Conservation (phyloP, 345 rosid genomes). For the Pistacia vera region DNA sequence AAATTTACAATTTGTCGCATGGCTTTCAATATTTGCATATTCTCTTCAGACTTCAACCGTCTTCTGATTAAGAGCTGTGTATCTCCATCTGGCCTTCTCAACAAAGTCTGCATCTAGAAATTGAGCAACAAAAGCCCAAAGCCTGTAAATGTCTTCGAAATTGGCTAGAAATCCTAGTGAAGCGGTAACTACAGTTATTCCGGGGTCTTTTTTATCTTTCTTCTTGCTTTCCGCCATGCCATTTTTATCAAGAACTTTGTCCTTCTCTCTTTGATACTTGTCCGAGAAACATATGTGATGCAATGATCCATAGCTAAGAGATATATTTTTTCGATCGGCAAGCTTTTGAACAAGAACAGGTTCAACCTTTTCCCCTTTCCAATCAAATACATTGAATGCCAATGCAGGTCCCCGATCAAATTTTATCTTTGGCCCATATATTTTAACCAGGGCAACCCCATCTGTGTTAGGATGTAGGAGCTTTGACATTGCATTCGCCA, state of each 20-base stretch:
- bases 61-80: conserved; percentile 67
- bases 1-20: neutral
- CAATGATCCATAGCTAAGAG: conserved; percentile 69
- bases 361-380: conserved; percentile 80
- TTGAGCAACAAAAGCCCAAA: conserved; percentile 85
- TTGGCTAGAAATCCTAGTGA: conserved; percentile 82
- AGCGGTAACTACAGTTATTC: conserved; percentile 67
- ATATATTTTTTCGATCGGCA: conserved; percentile 72
- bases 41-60: conserved; percentile 53
- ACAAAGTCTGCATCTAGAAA: conserved; percentile 91
- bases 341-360: conserved; percentile 87
- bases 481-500: conserved; percentile 75
- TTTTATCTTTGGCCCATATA: conserved; percentile 83
- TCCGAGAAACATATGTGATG: conserved; percentile 66
- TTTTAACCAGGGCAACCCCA: conserved; percentile 54
- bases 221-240: conserved; percentile 26
- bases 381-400: conserved; percentile 81
- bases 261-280: conserved; percentile 56
- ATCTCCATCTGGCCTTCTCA: conserved; percentile 81
- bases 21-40: conserved; percentile 4
- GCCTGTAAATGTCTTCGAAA: conserved; percentile 78
- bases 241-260: conserved; percentile 46
- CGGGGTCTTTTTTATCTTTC: conserved; percentile 42
- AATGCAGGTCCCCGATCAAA: conserved; percentile 87
- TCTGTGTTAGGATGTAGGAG: conserved; percentile 73